Conservation (phyloP, 805 yeast genomes). For the Kazachstania taianensis region DNA sequence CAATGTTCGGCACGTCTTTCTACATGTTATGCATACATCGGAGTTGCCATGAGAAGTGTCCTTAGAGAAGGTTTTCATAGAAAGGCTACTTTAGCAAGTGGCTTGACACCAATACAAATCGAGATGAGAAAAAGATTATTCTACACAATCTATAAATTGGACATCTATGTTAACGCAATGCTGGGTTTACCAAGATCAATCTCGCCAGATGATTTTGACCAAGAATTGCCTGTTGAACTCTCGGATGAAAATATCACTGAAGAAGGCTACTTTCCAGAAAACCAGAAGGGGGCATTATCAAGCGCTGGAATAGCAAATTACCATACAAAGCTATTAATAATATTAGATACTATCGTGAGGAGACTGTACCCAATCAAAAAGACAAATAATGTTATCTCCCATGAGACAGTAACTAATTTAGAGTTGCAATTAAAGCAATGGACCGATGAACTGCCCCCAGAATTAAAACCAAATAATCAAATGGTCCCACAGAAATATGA, state of each 20-base stretch:
- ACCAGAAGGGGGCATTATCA: slow-evolving; percentile 22
- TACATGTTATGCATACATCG: slow-evolving; percentile 85
- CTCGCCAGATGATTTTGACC: slow-evolving; percentile 77
- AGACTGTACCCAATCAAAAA: slow-evolving; percentile 53
- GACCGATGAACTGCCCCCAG: slow-evolving; percentile 61
- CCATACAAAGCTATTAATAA: slow-evolving; percentile 65
- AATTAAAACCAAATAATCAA: slow-evolving; percentile 48
- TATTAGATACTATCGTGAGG: slow-evolving; percentile 60
- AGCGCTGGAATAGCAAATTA: slow-evolving; percentile 60
- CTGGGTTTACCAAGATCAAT: slow-evolving; percentile 73
- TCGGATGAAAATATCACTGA: slow-evolving; percentile 81
- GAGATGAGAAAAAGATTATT: slow-evolving; percentile 81
- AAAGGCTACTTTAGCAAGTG: slow-evolving; percentile 40
- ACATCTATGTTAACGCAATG: slow-evolving; percentile 81
- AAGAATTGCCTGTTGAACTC: slow-evolving; percentile 70
- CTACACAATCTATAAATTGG: slow-evolving; percentile 86
- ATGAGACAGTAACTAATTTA: slow-evolving; percentile 48
- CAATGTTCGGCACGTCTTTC: slow-evolving; percentile 81
- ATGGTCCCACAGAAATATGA: slow-evolving; percentile 36
- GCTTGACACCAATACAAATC: slow-evolving; percentile 57
- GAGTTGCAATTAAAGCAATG: slow-evolving; percentile 67
- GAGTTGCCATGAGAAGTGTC: slow-evolving; percentile 79
- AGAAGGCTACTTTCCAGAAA: slow-evolving; percentile 30
- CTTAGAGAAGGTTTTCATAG: slow-evolving; percentile 79
- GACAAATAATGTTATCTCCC: slow-evolving; percentile 26